Evolutionary conservation across 805 yeast species (phyloP).

Genomic region (Groenewaldozyma salmanticensis): DNA sequence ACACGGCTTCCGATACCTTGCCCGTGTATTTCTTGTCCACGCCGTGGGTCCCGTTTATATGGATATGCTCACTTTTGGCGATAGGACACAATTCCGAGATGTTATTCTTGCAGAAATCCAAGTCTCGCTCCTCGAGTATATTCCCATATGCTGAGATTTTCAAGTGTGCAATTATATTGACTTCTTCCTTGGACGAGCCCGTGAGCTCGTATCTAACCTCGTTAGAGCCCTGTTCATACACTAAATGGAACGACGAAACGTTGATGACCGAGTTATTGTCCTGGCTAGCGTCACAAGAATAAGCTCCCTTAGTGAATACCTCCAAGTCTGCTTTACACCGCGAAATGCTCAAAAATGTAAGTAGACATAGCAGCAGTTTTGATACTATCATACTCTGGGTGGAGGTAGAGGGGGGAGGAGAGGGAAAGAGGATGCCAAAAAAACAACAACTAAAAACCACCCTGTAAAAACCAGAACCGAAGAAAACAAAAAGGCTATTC

Average conservation of each 20-base stretch:
- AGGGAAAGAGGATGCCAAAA: not conserved
- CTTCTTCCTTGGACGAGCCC: not conserved
- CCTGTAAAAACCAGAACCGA: not conserved
- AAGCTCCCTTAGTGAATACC: conserved; percentile 3
- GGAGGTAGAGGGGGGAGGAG: not conserved
- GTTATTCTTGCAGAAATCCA: conserved; percentile 24
- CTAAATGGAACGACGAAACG: conserved; percentile 3
- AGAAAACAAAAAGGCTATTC: too few species aligned
- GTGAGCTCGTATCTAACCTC: conserved; percentile 2
- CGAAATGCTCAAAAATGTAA: not conserved
- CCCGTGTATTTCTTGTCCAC: conserved; percentile 22
- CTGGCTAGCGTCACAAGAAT: not conserved
- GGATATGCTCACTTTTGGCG: conserved; percentile 15
- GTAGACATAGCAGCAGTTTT: not conserved
- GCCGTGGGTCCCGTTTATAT: conserved; percentile 20
- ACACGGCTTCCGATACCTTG: conserved; percentile 24
- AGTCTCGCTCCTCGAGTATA: conserved; percentile 18
- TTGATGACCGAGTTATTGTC: not conserved
- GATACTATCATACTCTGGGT: not conserved
- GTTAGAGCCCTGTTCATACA: conserved; percentile 2
- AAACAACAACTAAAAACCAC: not conserved
- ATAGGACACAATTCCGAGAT: conserved; percentile 26
- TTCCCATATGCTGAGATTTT: conserved; percentile 23
- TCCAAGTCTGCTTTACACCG: not conserved
- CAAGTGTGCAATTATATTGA: conserved; percentile 9